Percentiles rank a stretch among this genome's conserved stretches.
phyloP scores from a whole-genome alignment of 1,139 yeast genomes.

The Arxiozyma bovina region DNA sequence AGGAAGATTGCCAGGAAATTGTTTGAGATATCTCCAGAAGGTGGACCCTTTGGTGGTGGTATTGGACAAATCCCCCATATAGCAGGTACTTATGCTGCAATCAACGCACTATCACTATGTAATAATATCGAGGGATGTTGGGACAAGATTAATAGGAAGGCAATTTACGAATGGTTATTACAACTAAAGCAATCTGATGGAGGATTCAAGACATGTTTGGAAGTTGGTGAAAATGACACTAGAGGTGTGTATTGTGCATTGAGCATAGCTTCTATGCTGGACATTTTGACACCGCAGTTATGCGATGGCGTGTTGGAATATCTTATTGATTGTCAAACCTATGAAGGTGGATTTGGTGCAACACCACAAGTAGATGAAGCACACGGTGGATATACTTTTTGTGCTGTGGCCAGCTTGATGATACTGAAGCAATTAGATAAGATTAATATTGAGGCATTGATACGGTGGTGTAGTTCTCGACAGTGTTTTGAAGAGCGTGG shows the following conservation, averaged over 20 bases:
- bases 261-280: constrained; percentile 59
- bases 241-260: constrained; percentile 84
- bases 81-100: constrained; percentile 77
- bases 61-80: constrained; percentile 70
- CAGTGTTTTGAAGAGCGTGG: constrained; percentile 78
- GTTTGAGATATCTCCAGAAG: constrained; percentile 30
- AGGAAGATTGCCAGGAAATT: constrained; percentile 19
- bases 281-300: constrained; percentile 57
- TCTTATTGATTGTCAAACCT: constrained; percentile 71
- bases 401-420: constrained; percentile 69
- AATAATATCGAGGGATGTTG: constrained; percentile 39
- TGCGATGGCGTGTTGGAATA: constrained; percentile 46
- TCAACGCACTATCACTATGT: constrained; percentile 51
- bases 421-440: constrained; percentile 28
- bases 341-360: constrained; percentile 93
- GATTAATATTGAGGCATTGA: constrained; percentile 37
- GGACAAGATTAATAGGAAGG: constrained; percentile 38
- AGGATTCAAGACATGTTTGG: constrained; percentile 32
- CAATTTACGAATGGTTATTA: constrained; percentile 57
- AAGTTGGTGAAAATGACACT: constrained; percentile 72
- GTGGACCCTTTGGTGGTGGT: constrained; percentile 81
- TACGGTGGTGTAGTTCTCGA: constrained; percentile 61
- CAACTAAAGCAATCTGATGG: constrained; percentile 60
- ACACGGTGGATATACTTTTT: constrained; percentile 93
- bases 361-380: constrained; percentile 70